Evolutionary conservation across 352 stramenopile genomes (phyloP), one percentile per base, ranked within the genome.

Genomic region (Elongisporangium prolatum): DNA sequence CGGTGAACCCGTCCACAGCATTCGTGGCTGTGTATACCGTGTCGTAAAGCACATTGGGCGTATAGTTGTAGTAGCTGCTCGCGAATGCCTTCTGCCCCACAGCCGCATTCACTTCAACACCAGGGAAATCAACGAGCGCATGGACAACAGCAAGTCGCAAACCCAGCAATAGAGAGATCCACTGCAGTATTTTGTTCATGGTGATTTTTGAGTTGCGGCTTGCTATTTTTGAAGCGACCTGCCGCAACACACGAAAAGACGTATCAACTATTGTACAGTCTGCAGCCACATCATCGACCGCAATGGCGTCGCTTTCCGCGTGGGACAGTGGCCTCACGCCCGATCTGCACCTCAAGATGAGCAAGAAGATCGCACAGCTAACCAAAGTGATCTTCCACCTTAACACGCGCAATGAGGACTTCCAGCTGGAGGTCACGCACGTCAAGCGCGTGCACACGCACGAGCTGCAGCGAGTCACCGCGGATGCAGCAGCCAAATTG

Each of bases 371-470:
- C 59, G 90, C 91, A 52, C 90, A 97, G 82, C 76, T 98, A 20
- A 98, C 91, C 22, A 97, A 97, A 65, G 91, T 97, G 37, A 96
- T 97, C 55, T 97, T 97, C 75, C 90, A 97, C 61, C 75, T 98
- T 52, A 98, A 98, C 68, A 97, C 90, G 3, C 87, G 89, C 63
- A 98, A 98, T 61, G 89, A 98, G 61, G 90, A 98, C 65, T 86
- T 88, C 34, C 71, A 93, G 64, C 67, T 64, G n/a, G 85, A 90
- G 64, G 65, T 89, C 2, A 68, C 77, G 22, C 72, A 84, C 18
- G 54, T 71, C 44, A 68, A 75, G n/a, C 59, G 54, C 13, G 56
- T 64, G 2, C 74, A 90, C 38, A 49, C 63, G 1, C 37, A 55
- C 6, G 75, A 90, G 49, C 57, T 81, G 17, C 67, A 80, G 34